Percentiles rank a stretch among this genome's conserved stretches.
Conservation (phyloP, 2,329 filamentous ascomycete species). For the Huntiella savannae region DNA sequence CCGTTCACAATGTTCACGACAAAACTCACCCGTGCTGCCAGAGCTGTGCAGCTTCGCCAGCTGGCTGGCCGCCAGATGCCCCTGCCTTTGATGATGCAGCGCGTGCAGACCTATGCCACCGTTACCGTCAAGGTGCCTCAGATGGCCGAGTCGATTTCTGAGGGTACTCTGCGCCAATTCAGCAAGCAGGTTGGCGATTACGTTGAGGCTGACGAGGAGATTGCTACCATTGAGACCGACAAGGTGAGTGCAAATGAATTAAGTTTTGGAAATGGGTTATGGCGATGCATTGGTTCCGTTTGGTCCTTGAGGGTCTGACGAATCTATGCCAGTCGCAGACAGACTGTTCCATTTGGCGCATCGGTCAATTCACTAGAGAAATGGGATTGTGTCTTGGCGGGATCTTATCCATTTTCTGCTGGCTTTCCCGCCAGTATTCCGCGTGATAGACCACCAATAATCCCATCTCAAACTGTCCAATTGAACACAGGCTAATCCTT, state of each 20-base stretch:
- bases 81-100: constrained; percentile 33
- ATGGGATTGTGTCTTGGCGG: neutral
- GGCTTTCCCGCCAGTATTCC: no score
- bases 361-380: neutral
- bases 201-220: constrained; percentile 90
- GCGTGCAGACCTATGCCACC: constrained; percentile 51
- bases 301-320: neutral
- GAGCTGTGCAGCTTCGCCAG: constrained; percentile 25
- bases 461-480: neutral
- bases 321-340: neutral
- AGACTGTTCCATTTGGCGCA: neutral
- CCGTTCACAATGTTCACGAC: constrained; percentile 23
- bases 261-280: neutral
- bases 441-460: no score
- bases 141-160: constrained; percentile 97
- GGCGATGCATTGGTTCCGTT: neutral
- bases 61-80: constrained; percentile 21
- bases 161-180: constrained; percentile 92
- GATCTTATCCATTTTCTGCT: no score
- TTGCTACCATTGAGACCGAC: constrained; percentile 97
- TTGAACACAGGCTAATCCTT: constrained; percentile 1
- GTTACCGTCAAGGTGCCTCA: constrained; percentile 81
- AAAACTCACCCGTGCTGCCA: constrained; percentile 24
- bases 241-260: constrained; percentile 42
- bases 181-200: constrained; percentile 82